Evolutionary conservation across 176 grass and related monocot genomes (phyloP), one percentile per base, ranked within the genome.

Genomic region (Raddia distichophylla): DNA sequence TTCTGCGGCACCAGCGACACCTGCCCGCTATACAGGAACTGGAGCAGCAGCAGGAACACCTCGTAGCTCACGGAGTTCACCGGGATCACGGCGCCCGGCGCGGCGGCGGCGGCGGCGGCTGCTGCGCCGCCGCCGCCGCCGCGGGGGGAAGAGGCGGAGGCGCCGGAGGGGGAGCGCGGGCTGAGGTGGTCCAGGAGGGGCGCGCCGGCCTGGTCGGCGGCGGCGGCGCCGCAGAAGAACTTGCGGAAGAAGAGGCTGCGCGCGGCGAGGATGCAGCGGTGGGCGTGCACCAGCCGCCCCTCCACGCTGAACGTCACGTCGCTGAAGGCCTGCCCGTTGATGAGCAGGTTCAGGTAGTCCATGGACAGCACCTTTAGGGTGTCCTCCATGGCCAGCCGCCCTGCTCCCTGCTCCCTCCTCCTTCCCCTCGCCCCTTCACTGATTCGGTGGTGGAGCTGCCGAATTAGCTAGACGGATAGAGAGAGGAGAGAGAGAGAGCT

Each of bases 21-120:
- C 89, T 99, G 97, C 0, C 97, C 97, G 81, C 97, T 99, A 91
- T 99, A 99, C 15, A 99, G 83, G 87, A 99, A 99, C 89, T 99
- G 97, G 43, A 99, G 91, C 19, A 99, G 75, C 71, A 99, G 77
- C 73, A 99, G 77, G 91, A 99, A 99, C 78, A 99, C 96, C 87
- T 99, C 96, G 83, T 99, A 99, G 79, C 89, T 93, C 45, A 95
- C 91, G 9, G 93, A 95, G 87, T 90, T 99, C 10, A 95, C 93
- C 1, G 96, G 93, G 71, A 99, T 99, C 20, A 89, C 88, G 0
- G 86, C 79, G 9, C 82, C 86, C 0, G 80, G 67, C 12, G 71
- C 82, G 1, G 82, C 74, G 0, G 71, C 74, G 0, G 71, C 70
- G 0, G 84, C 57, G 6, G 80, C 77, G 7, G 46, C 27, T 27